Conservation (phyloP, 306 rosid species). For the Pueraria montana region DNA sequence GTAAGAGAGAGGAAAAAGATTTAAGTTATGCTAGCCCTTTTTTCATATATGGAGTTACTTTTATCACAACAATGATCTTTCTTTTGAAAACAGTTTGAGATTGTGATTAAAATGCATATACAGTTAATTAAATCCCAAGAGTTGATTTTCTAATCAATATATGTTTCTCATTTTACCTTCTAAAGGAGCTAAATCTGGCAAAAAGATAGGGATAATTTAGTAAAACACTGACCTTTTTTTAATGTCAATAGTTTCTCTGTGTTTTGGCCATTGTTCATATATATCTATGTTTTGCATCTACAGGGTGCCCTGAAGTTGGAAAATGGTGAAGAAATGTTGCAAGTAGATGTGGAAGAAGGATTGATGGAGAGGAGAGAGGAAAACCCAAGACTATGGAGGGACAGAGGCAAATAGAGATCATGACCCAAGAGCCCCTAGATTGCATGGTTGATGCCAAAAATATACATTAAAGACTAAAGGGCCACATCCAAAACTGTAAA, state of each 20-base stretch:
- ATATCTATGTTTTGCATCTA: not conserved
- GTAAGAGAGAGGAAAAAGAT: not conserved
- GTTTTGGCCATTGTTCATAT: not conserved
- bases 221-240: too few species aligned
- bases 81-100: not conserved
- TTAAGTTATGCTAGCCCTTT: not conserved
- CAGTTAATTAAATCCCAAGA: not conserved
- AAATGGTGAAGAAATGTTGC: conserved; percentile 32
- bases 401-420: conserved; percentile 52
- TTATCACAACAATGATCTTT: not conserved
- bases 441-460: conserved; percentile 21
- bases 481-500: not conserved
- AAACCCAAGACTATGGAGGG: conserved; percentile 47
- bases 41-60: not conserved
- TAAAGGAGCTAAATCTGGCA: not conserved
- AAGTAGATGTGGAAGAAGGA: conserved; percentile 27
- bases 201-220: not conserved
- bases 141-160: not conserved
- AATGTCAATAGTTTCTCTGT: not conserved
- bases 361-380: conserved; percentile 44
- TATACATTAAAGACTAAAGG: conserved; percentile 23
- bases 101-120: not conserved
- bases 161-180: not conserved
- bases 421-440: conserved; percentile 51
- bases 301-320: conserved; percentile 15